Percentiles rank a stretch among this genome's conserved stretches.
These are phyloP conservation scores for Trifolium repens DNA, from an alignment of 306 rosid genomes.

Conservation along the genomic window DNA sequence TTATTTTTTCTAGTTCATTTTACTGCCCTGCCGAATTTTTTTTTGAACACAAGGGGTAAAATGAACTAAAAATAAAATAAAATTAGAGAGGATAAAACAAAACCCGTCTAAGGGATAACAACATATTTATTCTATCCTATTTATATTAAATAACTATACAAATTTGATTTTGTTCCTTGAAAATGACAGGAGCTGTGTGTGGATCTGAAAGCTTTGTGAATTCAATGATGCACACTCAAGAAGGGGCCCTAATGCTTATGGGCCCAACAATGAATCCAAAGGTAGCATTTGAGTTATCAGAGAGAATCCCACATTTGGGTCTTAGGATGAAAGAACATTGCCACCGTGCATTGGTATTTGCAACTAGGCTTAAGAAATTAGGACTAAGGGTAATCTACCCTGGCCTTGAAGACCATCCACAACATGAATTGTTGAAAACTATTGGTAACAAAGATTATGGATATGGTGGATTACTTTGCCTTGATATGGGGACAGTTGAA, in stretches of 20 bases:
- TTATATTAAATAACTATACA: neutral
- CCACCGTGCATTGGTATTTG: conserved; percentile 63
- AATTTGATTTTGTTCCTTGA: neutral
- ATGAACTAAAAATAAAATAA: too few relatives aligned
- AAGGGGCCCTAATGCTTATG: conserved; percentile 73
- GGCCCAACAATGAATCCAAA: conserved; percentile 96
- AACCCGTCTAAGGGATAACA: too few relatives aligned
- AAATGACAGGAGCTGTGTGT: conserved; percentile 73
- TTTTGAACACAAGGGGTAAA: too few relatives aligned
- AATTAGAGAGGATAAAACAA: too few relatives aligned
- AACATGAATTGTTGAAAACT: conserved; percentile 62
- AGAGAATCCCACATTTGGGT: conserved; percentile 74
- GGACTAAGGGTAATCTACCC: conserved; percentile 82
- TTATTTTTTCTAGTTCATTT: too few relatives aligned
- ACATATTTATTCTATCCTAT: too few relatives aligned
- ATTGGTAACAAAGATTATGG: conserved; percentile 68
- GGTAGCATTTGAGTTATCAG: conserved; percentile 85
- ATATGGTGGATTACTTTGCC: conserved; percentile 73
- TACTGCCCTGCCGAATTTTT: too few relatives aligned
- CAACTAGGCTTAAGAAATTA: conserved; percentile 61
- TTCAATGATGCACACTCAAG: conserved; percentile 78
- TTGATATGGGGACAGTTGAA: conserved; percentile 83
- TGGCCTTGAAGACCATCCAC: conserved; percentile 76
- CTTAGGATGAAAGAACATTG: conserved; percentile 77
- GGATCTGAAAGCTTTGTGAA: conserved; percentile 71